These are phyloP conservation scores for Raffaelea albimanens DNA, from an alignment of 2,329 filamentous ascomycete species.

Conservation along the genomic window DNA sequence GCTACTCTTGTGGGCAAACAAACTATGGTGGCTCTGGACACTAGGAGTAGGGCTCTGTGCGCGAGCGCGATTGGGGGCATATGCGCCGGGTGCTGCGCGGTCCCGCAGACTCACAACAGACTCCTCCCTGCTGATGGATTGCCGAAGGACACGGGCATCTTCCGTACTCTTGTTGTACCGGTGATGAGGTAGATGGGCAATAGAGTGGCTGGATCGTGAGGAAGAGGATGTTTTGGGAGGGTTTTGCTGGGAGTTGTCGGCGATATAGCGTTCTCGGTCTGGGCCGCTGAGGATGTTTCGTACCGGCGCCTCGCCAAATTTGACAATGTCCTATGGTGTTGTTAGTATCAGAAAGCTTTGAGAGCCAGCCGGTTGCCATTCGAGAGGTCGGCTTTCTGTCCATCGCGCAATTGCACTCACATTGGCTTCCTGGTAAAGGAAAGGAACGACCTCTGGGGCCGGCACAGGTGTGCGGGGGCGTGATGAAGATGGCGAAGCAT, in stretches of 20 bases:
- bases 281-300: constrained; percentile 59
- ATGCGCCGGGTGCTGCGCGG: constrained; percentile 26
- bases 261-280: constrained; percentile 58
- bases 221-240: constrained; percentile 55
- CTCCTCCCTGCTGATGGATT: constrained; percentile 69
- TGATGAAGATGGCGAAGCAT: constrained; percentile 66
- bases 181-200: constrained; percentile 52
- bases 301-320: constrained; percentile 70
- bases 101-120: constrained; percentile 50
- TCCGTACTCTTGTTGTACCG: constrained; percentile 64
- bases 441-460: constrained; percentile 92
- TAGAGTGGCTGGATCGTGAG: constrained; percentile 47
- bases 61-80: constrained; percentile 41
- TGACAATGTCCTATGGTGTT: constrained; percentile 65
- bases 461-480: constrained; percentile 77
- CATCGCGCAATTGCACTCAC: constrained; percentile 35
- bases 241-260: constrained; percentile 35
- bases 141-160: constrained; percentile 55
- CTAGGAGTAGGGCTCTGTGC: constrained; percentile 78
- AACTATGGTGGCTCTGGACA: constrained; percentile 38
- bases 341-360: too few relatives aligned
- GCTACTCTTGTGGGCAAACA: constrained; percentile 29
- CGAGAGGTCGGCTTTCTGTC: too few relatives aligned
- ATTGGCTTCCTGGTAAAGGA: constrained; percentile 82
- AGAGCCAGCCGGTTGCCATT: too few relatives aligned